Evolutionary conservation across 176 grass and related monocot genomes (phyloP).

Genomic region (Canna indica): DNA sequence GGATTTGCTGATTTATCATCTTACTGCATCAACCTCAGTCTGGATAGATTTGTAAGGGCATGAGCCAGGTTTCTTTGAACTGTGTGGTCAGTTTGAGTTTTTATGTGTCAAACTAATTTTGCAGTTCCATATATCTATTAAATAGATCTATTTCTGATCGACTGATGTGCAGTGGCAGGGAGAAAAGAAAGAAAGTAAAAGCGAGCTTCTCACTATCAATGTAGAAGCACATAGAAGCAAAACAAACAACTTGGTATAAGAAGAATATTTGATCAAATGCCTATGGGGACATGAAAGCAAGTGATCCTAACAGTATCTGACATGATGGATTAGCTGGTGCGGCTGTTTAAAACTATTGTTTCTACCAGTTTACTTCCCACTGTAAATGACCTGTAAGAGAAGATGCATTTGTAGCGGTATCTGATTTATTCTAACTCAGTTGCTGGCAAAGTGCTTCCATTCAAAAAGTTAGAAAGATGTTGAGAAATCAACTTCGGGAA

Average conservation of each 20-base stretch:
- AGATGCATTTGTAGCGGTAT: background rate
- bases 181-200: slow-evolving; percentile 28
- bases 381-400: background rate
- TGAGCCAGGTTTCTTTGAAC: too few relatives aligned
- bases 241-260: background rate
- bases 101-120: too few relatives aligned
- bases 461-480: background rate
- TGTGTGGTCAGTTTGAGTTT: background rate
- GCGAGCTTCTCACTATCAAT: background rate
- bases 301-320: background rate
- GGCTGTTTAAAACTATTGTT: background rate
- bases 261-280: background rate
- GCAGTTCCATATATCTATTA: background rate
- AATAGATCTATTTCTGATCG: background rate
- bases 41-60: too few relatives aligned
- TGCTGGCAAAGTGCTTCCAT: background rate
- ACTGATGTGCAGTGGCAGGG: slow-evolving; percentile 30
- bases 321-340: background rate
- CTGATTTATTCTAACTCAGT: background rate
- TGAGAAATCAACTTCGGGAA: background rate
- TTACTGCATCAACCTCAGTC: background rate
- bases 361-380: background rate
- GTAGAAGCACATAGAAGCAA: background rate
- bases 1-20: background rate
- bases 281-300: background rate